Conservation (phyloP, 2,329 filamentous ascomycete species). For the Aspergillus carbonarius region DNA sequence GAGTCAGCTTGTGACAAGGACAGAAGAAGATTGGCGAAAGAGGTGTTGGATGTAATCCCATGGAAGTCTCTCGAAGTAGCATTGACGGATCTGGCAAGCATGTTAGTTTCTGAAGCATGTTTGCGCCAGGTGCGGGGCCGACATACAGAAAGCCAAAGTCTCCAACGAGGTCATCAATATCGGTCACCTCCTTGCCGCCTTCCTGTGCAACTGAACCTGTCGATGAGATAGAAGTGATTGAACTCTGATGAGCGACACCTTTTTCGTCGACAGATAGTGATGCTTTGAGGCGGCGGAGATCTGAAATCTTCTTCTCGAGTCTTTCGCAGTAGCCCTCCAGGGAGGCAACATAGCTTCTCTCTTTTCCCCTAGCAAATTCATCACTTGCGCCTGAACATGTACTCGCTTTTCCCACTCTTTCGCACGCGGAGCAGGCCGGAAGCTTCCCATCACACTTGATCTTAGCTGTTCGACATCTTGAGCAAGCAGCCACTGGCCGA, state of each 20-base stretch:
- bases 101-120: constrained; percentile 16
- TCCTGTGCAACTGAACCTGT: constrained; percentile 34
- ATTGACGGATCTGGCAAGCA: constrained; percentile 71
- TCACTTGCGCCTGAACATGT: constrained; percentile 95
- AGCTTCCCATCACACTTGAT: constrained; percentile 98
- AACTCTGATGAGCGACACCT: constrained; percentile 33
- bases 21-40: constrained; percentile 83
- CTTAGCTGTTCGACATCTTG: constrained; percentile 83
- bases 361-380: constrained; percentile 92
- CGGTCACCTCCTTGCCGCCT: constrained; percentile 68
- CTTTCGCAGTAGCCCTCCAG: constrained; percentile 89
- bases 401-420: constrained; percentile 79
- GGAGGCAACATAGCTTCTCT: constrained; percentile 93
- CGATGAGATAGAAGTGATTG: constrained; percentile 36
- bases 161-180: constrained; percentile 88
- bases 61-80: constrained; percentile 93
- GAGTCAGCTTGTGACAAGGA: constrained; percentile 76
- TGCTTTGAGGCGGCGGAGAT: constrained; percentile 38
- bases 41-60: constrained; percentile 82
- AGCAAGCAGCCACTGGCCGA: constrained; percentile 75
- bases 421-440: constrained; percentile 91
- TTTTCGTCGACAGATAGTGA: constrained; percentile 26
- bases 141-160: constrained; percentile 87
- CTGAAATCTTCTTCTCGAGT: constrained; percentile 71
- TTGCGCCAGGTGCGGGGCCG: neutral